Base-by-base conservation (phyloP, 2,329 filamentous ascomycete species). In the Chaetomium globosum region DNA sequence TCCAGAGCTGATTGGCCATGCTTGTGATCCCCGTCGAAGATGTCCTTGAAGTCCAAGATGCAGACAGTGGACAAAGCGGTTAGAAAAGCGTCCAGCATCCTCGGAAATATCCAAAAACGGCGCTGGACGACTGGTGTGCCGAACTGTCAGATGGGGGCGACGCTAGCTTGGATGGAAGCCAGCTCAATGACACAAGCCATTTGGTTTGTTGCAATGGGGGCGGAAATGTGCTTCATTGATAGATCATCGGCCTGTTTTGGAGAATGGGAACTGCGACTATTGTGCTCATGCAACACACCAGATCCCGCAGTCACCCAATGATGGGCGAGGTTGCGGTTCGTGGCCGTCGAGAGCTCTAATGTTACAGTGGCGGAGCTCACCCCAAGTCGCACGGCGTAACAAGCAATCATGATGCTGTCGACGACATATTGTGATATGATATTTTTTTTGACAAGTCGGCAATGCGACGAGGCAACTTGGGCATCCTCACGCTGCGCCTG, bases 241-340 rank as follows among this genome's bases (percentile, higher is more conserved):
- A 31, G 31, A 31, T 23, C 52, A 33, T 10, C 16, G 7, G 16
- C 52, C 16, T 54, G 39, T 51, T 51, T 26, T 36, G 33, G 31
- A 10, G 31, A 39, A 19, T 39, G 39, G 39, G 16, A 39, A n/a
- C 16, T n/a, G 4, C 39, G 16, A 43, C 16, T n/a, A 16, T 5
- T 43, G 39, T 19, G 39, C 16, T 4, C 30, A 23, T 52, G 60
- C 60, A 52, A 33, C 54, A 63, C 61, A 63, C 61, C 54, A 63
- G 55, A 59, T 63, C 46, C 54, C 2, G 61, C 55, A 53, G 55
- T 36, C 21, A 28, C 28, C 28, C 43, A 36, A 33, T 23, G 23
- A 26, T 33, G 12, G 13, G 2, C 26, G 23, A 21, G 16, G 7
- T 8, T 48, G 43, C 36, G 26, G 39, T 55, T 26, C 19, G 26